These are phyloP conservation scores for Raddia guianensis DNA, from an alignment of 176 grass and related monocot genomes.

Conservation along the genomic window DNA sequence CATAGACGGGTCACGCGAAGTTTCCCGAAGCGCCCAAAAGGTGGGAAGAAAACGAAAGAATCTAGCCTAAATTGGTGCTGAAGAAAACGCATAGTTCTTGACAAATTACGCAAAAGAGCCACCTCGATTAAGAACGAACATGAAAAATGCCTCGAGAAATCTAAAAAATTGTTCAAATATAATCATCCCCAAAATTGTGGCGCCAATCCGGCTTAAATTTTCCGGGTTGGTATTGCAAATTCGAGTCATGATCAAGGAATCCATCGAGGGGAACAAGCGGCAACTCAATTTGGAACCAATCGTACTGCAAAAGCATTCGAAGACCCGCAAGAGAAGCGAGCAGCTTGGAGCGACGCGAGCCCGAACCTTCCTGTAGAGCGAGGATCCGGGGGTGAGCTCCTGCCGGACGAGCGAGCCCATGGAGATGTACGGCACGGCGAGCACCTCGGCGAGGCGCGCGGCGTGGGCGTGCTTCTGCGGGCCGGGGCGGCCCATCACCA, in stretches of 20 bases:
- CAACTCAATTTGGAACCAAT: background rate
- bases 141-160: background rate
- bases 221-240: background rate
- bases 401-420: constrained; percentile 85
- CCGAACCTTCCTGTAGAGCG: constrained; percentile 75
- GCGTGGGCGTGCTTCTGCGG: constrained; percentile 88
- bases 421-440: constrained; percentile 88
- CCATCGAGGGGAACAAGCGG: background rate
- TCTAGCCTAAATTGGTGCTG: background rate
- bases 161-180: background rate
- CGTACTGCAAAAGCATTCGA: background rate
- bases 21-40: constrained; percentile 6
- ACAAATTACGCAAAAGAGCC: background rate
- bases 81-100: background rate
- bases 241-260: background rate
- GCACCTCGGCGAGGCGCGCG: constrained; percentile 77
- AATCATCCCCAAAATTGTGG: background rate
- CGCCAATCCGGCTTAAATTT: background rate
- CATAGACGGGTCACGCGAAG: background rate
- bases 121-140: background rate
- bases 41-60: background rate
- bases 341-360: background rate
- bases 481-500: constrained; percentile 86
- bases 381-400: constrained; percentile 67
- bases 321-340: background rate